Conservation (phyloP, 2,329 filamentous ascomycete species). For the Coleophoma cylindrospora region DNA sequence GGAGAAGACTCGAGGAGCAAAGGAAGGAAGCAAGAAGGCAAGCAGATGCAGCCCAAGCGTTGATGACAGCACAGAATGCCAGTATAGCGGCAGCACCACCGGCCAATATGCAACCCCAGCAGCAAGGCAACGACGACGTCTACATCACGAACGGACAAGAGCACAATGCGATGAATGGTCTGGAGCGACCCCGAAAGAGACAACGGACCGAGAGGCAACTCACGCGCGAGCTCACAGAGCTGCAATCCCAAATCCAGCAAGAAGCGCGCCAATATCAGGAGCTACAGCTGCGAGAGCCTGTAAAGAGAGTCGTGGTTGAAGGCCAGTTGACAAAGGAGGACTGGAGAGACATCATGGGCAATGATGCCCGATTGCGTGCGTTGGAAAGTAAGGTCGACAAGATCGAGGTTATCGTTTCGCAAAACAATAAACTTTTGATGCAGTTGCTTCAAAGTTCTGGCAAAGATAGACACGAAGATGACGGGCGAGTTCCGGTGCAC, state of each 20-base stretch:
- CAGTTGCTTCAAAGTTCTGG: slow-evolving; percentile 22
- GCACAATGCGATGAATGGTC: slow-evolving; percentile 20
- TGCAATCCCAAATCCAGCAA: slow-evolving; percentile 20
- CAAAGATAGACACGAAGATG: slow-evolving; percentile 17
- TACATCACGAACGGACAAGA: slow-evolving; percentile 1
- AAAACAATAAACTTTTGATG: slow-evolving; percentile 26
- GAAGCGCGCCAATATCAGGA: slow-evolving; percentile 10
- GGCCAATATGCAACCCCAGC: slow-evolving; percentile 3
- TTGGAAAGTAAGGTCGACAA: slow-evolving; percentile 25
- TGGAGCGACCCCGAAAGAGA: slow-evolving; percentile 19
- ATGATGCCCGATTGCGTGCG: slow-evolving; percentile 22
- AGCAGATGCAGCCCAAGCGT: slow-evolving; percentile 22
- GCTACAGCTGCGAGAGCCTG: slow-evolving; percentile 10
- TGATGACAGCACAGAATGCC: slow-evolving; percentile 12
- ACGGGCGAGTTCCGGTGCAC: slow-evolving; percentile 26
- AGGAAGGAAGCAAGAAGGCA: slow-evolving; percentile 25
- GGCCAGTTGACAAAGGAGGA: slow-evolving; percentile 26
- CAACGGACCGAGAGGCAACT: slow-evolving; percentile 20
- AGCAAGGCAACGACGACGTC: slow-evolving; percentile 9
- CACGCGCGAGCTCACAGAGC: slow-evolving; percentile 17
- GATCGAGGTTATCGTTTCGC: slow-evolving; percentile 24
- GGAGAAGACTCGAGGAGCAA: slow-evolving; percentile 24
- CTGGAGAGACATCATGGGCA: slow-evolving; percentile 27
- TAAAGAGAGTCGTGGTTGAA: slow-evolving; percentile 24
- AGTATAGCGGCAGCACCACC: slow-evolving; percentile 9